phyloP scores from a whole-genome alignment of 176 grass and related monocot genomes.

The barley (Hordeum vulgare) region DNA sequence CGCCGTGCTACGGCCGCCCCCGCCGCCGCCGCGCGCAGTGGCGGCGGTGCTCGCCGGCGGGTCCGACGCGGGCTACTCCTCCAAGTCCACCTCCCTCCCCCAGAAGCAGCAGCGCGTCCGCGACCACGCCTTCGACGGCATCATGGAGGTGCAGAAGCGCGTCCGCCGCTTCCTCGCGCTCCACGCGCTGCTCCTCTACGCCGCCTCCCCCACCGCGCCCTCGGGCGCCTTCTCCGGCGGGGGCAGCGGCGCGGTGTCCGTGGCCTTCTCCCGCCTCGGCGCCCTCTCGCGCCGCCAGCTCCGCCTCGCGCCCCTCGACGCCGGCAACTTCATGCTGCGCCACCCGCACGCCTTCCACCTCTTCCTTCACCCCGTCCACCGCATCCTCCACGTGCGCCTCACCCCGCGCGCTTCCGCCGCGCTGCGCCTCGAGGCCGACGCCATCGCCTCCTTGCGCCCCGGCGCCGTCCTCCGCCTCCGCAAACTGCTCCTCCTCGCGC shows the following conservation, averaged over 20 bases:
- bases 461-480: constrained; percentile 47
- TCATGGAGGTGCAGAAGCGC: constrained; percentile 90
- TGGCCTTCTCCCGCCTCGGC: constrained; percentile 55
- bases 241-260: constrained; percentile 19
- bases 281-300: constrained; percentile 60
- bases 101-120: constrained; percentile 77
- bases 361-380: constrained; percentile 85
- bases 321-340: constrained; percentile 62
- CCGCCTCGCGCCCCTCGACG: constrained; percentile 43
- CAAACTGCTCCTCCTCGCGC: constrained; percentile 70
- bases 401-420: constrained; percentile 59
- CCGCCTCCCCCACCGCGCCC: constrained; percentile 22
- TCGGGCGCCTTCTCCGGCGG: background rate
- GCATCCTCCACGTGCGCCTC: constrained; percentile 68
- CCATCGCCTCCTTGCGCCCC: constrained; percentile 28
- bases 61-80: constrained; percentile 6
- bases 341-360: constrained; percentile 89
- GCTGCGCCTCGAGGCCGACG: constrained; percentile 36
- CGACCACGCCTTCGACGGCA: constrained; percentile 74
- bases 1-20: background rate
- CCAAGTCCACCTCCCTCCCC: constrained; percentile 78
- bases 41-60: background rate
- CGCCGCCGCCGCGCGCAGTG: constrained; percentile 3
- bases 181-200: constrained; percentile 52
- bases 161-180: constrained; percentile 55